phyloP scores from a whole-genome alignment of 192 early-diverging fungal genomes.

The Paraglomus occultum region DNA sequence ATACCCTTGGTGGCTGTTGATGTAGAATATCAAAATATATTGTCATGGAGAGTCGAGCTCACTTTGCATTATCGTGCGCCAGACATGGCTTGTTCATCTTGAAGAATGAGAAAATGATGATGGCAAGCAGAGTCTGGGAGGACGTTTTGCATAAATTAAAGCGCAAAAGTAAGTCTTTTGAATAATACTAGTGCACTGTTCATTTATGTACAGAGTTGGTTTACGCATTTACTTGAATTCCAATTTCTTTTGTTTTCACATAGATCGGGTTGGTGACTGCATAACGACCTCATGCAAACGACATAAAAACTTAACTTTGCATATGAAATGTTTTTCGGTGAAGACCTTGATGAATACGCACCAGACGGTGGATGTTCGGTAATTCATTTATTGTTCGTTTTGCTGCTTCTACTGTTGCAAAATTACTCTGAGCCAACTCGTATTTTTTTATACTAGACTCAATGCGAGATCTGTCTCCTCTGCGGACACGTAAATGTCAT shows the following conservation, averaged over 20 bases:
- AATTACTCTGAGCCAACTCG: background rate
- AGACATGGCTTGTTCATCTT: conserved; percentile 54
- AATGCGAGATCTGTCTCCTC: background rate
- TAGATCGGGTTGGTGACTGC: background rate
- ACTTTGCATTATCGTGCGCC: conserved; percentile 51
- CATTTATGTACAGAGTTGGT: background rate
- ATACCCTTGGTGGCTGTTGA: conserved; percentile 62
- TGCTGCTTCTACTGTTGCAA: background rate
- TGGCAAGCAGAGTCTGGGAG: conserved; percentile 44
- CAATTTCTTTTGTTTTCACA: background rate
- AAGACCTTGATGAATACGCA: background rate
- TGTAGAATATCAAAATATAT: conserved; percentile 83
- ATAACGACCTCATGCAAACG: background rate
- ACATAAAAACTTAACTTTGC: background rate
- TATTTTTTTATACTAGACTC: background rate
- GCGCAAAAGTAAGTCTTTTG: background rate
- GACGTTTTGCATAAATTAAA: background rate
- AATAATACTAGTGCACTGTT: too few species aligned
- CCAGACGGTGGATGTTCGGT: conserved; percentile 8
- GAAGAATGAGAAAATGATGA: conserved; percentile 47
- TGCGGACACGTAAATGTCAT: background rate
- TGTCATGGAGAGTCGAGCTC: conserved; percentile 55
- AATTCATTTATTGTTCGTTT: background rate
- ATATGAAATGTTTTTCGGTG: background rate
- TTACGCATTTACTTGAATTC: background rate